phyloP scores from a whole-genome alignment of 1,139 yeast genomes.

The Debaryomyces coudertii region DNA sequence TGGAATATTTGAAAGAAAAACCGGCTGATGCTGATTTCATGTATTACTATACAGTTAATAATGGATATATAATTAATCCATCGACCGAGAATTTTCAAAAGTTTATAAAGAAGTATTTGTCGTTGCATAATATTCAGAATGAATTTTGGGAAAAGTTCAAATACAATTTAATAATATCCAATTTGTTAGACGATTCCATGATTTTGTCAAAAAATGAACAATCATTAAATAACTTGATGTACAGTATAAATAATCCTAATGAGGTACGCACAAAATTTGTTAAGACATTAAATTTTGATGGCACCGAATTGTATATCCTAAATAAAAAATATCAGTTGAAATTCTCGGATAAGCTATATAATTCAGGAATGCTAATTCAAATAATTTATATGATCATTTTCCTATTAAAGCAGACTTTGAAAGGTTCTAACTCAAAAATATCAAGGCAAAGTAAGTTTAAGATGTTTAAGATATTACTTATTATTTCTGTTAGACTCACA shows the following conservation, averaged over 20 bases:
- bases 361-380: constrained; percentile 18
- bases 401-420: constrained; percentile 25
- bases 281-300: constrained; percentile 21
- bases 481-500: constrained; percentile 34
- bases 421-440: constrained; percentile 4
- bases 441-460: constrained; percentile 16
- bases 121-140: constrained; percentile 18
- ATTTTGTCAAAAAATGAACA: constrained; percentile 49
- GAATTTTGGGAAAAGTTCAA: constrained; percentile 49
- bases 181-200: constrained; percentile 48
- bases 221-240: constrained; percentile 21
- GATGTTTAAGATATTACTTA: constrained; percentile 38
- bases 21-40: constrained; percentile 9
- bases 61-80: constrained; percentile 10
- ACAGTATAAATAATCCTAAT: constrained; percentile 3
- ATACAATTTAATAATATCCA: constrained; percentile 43
- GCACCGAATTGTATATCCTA: constrained; percentile 23
- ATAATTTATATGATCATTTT: constrained; percentile 27
- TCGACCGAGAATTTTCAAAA: constrained; percentile 30
- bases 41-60: constrained; percentile 9
- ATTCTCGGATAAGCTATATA: constrained; percentile 10
- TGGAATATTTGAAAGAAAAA: constrained; percentile 9
- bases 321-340: constrained; percentile 18
- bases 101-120: constrained; percentile 34
- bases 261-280: constrained; percentile 5